Base-by-base conservation (phyloP, 2,329 filamentous ascomycete species). In the Clarireedia homoeocarpa region DNA sequence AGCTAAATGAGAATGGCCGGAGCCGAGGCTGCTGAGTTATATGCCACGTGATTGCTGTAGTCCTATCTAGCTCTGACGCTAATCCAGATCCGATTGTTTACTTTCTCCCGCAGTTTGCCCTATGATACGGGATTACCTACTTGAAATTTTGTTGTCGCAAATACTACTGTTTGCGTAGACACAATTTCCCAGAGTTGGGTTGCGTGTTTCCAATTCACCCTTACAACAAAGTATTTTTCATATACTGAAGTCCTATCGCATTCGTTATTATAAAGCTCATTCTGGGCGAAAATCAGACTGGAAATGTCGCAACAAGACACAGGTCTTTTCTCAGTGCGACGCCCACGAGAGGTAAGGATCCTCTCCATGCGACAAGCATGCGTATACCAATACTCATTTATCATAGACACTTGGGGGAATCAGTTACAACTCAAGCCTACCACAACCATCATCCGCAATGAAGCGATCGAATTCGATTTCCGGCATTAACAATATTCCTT, bases 401-500 rank as follows among this genome's bases (percentile, higher is more conserved):
- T 5, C 62, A 61, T 71, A 95, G 90, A 96, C 94, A 53, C 82
- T 97, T 58, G 91, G 87, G 62, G 85, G 85, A 12, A 84, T 96
- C 68, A 92, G 84, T 70, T 83, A 85, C 71, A 92, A 91, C 71
- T 88, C 88, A 20, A 83, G 84, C 23, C 89, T 99, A 61, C 94
- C 94, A 20, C 90, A 95, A 74, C 92, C 94, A 7, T 81, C 88
- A 27, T 97, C 92, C 42, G 89, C 91, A 42, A 86, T 99, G 80
- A 99, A 99, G 77, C 89, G 94, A 71, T 88, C 89, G 30, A 94
- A 85, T 68, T 91, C 90, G 12, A 84, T 84, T 64, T 84, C 83
- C 61, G 83, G 83, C 68, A 77, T 83, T 66, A 79, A 82, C 58
- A 79, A 80, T 67, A 76, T 77, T 57, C 82, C 81, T 47, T 86